phyloP scores from a whole-genome alignment of 495 filamentous ascomycete genomes.

The Aspergillus baeticus region DNA sequence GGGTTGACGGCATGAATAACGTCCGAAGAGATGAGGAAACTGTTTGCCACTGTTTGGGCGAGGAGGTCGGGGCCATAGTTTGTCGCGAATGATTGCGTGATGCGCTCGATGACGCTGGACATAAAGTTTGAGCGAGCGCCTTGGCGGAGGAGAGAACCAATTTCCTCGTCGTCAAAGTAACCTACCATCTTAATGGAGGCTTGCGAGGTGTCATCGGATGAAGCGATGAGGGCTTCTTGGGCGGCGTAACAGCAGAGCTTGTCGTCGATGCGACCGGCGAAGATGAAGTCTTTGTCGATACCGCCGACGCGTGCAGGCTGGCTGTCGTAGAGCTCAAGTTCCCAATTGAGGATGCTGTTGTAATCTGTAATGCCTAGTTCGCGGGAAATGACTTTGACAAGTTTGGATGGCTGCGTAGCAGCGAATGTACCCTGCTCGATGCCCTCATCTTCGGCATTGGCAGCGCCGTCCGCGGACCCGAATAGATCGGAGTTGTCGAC shows the following conservation, averaged over 20 bases:
- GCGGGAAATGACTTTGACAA: slow-evolving; percentile 78
- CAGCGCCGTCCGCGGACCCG: slow-evolving; percentile 22
- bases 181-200: slow-evolving; percentile 79
- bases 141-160: slow-evolving; percentile 86
- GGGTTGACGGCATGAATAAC: slow-evolving; percentile 95
- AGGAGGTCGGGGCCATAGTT: slow-evolving; percentile 64
- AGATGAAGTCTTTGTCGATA: slow-evolving; percentile 90
- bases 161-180: slow-evolving; percentile 95
- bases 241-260: slow-evolving; percentile 95
- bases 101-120: slow-evolving; percentile 72
- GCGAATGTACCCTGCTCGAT: slow-evolving; percentile 61
- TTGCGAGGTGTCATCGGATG: slow-evolving; percentile 47
- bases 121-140: slow-evolving; percentile 89
- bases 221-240: slow-evolving; percentile 77
- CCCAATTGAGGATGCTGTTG: slow-evolving; percentile 85
- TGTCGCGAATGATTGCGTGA: slow-evolving; percentile 65
- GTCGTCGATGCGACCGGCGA: slow-evolving; percentile 92
- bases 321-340: slow-evolving; percentile 92
- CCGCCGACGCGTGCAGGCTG: slow-evolving; percentile 85
- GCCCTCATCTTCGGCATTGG: slow-evolving; percentile 18
- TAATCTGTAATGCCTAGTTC: slow-evolving; percentile 69
- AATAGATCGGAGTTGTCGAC: slow-evolving; percentile 70
- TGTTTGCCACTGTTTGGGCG: slow-evolving; percentile 84
- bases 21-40: slow-evolving; percentile 89
- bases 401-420: slow-evolving; percentile 75